Conservation (phyloP, 2,329 filamentous ascomycete species). For the Pseudogymnoascus sp. region DNA sequence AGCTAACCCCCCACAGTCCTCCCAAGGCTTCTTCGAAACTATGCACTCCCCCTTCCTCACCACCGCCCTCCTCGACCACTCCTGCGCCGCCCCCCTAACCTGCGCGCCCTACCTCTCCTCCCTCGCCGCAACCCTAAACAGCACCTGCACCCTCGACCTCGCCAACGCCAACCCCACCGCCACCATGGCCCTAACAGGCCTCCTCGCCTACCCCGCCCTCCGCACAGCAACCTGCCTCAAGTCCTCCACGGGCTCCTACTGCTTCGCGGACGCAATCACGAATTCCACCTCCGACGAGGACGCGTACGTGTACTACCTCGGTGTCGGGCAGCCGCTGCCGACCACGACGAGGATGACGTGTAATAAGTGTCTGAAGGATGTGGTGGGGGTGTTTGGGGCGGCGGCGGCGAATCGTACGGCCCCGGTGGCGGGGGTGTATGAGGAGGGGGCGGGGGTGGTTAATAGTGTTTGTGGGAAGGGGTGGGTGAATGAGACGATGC, state of each 20-base stretch:
- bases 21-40: conserved; percentile 73
- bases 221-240: conserved; percentile 76
- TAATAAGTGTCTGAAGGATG: conserved; percentile 64
- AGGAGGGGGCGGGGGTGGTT: conserved; percentile 61
- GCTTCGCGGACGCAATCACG: conserved; percentile 75
- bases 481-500: conserved; percentile 51
- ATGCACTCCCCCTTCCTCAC: conserved; percentile 63
- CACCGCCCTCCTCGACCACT: conserved; percentile 68
- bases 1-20: conserved; percentile 49
- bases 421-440: conserved; percentile 62
- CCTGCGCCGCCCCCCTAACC: conserved; percentile 59
- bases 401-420: conserved; percentile 59
- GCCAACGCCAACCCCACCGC: conserved; percentile 59
- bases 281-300: conserved; percentile 64
- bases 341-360: conserved; percentile 63
- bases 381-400: conserved; percentile 71
- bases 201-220: conserved; percentile 68
- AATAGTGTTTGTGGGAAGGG: conserved; percentile 54
- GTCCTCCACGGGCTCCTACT: conserved; percentile 60
- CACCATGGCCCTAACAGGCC: conserved; percentile 63
- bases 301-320: conserved; percentile 77
- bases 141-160: conserved; percentile 64
- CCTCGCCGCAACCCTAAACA: conserved; percentile 58
- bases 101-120: conserved; percentile 59
- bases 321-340: conserved; percentile 66